Evolutionary conservation across 75 land plant genomes (phyloP).

Genomic region (Selaginella moellendorffii): DNA sequence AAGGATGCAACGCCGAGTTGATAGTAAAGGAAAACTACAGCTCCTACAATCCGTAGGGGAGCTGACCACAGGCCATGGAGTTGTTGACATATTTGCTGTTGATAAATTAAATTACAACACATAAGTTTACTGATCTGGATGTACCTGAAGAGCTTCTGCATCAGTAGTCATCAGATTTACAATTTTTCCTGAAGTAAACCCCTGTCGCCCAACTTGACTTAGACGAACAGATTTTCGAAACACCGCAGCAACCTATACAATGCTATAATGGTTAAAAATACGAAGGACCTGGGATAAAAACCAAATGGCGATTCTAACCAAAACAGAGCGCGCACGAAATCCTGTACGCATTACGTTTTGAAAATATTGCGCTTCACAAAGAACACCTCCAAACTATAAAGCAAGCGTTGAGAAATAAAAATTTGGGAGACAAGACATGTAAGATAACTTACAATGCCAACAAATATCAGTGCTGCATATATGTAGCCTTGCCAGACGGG

Average conservation of each 20-base stretch:
- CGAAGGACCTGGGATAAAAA: neutral
- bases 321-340: slow-evolving; percentile 59
- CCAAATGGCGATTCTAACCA: slow-evolving; percentile 34
- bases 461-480: slow-evolving; percentile 77
- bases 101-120: no score
- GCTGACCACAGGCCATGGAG: slow-evolving; percentile 88
- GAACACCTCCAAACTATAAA: slow-evolving; percentile 49
- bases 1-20: slow-evolving; percentile 79
- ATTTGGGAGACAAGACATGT: neutral
- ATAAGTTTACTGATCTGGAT: no score
- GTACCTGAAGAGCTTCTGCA: slow-evolving; percentile 82
- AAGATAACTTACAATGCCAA: slow-evolving; percentile 55
- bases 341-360: slow-evolving; percentile 99
- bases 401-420: neutral
- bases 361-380: slow-evolving; percentile 85
- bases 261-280: neutral
- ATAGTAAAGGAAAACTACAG: slow-evolving; percentile 54
- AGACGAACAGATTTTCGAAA: slow-evolving; percentile 79
- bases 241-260: slow-evolving; percentile 80
- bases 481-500: slow-evolving; percentile 86
- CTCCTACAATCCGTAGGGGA: slow-evolving; percentile 67
- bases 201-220: slow-evolving; percentile 58
- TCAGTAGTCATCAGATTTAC: slow-evolving; percentile 97
- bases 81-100: slow-evolving; percentile 68
- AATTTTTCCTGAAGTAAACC: slow-evolving; percentile 78